These are phyloP conservation scores for Moniliophthora roreri DNA, from an alignment of 1,284 basidiomycete genomes.

Conservation along the genomic window DNA sequence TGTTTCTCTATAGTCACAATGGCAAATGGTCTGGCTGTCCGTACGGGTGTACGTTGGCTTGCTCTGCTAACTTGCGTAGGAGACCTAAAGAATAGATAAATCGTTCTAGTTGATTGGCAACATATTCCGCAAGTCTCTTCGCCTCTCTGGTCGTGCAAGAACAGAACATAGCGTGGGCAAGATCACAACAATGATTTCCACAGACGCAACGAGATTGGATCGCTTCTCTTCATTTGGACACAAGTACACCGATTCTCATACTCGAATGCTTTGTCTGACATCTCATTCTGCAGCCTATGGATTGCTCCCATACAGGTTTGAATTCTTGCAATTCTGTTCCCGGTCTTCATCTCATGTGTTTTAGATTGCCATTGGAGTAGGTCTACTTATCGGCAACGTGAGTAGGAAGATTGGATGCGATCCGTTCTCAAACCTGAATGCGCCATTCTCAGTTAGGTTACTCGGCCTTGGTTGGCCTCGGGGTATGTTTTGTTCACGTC, in stretches of 20 bases:
- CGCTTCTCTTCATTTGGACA: conserved; percentile 46
- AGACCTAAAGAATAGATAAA: neutral
- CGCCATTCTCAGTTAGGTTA: conserved; percentile 63
- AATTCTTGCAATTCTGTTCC: neutral
- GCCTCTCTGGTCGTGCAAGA: conserved; percentile 65
- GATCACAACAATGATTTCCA: conserved; percentile 71
- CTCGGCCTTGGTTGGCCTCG: conserved; percentile 72
- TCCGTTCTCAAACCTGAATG: neutral
- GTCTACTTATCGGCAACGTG: conserved; percentile 63
- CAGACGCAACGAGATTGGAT: conserved; percentile 58
- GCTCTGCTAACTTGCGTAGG: neutral
- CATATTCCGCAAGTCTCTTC: conserved; percentile 72
- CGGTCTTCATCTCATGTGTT: neutral
- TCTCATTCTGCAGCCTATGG: conserved; percentile 44
- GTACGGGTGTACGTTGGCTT: conserved; percentile 45
- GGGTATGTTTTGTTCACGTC: conserved; percentile 36
- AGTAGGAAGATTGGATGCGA: conserved; percentile 8
- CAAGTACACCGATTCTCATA: conserved; percentile 36
- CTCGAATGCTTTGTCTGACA: conserved; percentile 4
- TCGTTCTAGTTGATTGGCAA: conserved; percentile 54
- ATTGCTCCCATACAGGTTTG: conserved; percentile 52
- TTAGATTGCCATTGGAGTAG: conserved; percentile 62
- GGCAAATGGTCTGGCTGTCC: conserved; percentile 49
- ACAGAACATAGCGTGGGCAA: conserved; percentile 61
- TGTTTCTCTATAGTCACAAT: conserved; percentile 39